A percentile compares a stretch with the other conserved stretches of the same genome.
Evolutionary conservation across 371 early-diverging fungal species (phyloP).

Genomic region (Mucor saturninus): DNA sequence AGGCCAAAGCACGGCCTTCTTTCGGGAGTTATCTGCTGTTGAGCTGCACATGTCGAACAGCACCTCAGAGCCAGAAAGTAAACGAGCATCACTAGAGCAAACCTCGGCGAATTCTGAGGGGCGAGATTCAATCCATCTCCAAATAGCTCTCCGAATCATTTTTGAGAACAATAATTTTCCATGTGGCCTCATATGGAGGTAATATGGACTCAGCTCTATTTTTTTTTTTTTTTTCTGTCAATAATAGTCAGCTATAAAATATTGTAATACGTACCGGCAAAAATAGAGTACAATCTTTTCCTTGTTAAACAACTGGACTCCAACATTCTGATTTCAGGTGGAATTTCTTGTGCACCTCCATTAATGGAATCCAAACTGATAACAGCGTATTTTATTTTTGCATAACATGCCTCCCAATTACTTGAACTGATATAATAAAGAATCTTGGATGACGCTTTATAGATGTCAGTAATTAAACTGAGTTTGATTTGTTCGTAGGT

Average conservation of each 20-base stretch:
- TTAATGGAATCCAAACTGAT: conserved; percentile 57
- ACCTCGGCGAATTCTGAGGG: conserved; percentile 73
- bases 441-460: conserved; percentile 72
- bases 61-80: conserved; percentile 74
- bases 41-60: conserved; percentile 77
- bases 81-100: conserved; percentile 60
- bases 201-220: conserved; percentile 67
- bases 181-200: conserved; percentile 66
- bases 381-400: conserved; percentile 63
- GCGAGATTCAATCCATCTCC: conserved; percentile 85
- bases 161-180: conserved; percentile 71
- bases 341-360: conserved; percentile 36
- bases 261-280: conserved; percentile 56
- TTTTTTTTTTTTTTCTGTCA: conserved; percentile 4
- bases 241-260: neutral
- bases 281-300: conserved; percentile 64
- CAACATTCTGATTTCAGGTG: conserved; percentile 76
- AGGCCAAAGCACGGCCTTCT: conserved; percentile 81
- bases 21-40: conserved; percentile 68
- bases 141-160: conserved; percentile 76
- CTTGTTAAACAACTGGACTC: conserved; percentile 78
- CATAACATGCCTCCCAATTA: conserved; percentile 82
- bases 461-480: conserved; percentile 62
- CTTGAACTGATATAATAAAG: conserved; percentile 81
- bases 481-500: conserved; percentile 37